Evolutionary conservation across 108 stramenopile species (phyloP), one percentile per base, ranked within the genome.

Genomic region (Fragilaria radians): DNA sequence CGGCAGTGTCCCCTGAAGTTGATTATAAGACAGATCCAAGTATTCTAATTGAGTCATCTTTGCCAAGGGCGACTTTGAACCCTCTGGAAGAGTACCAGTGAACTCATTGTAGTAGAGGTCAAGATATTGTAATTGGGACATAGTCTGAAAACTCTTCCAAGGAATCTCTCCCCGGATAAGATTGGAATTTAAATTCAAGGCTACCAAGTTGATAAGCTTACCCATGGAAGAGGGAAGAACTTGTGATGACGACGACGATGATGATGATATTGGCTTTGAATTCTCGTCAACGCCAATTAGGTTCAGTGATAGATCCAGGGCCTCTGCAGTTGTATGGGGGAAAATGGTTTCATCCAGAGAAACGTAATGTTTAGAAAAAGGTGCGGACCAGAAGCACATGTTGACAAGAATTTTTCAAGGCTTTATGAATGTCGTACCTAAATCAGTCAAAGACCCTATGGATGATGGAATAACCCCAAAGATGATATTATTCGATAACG

Each of bases 131-230:
- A 66, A 48, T n/a, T 49, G 23, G 4, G 14, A 34, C 57, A 66
- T 51, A 24, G 63, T 33, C 21, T 46, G 26, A 1, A 47, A 25
- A 52, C 75, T 32, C 19, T 62, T 63, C 1, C 57, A 48, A 28
- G 81, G 80, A 32, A 86, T 66, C 5, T 68, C 58, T 2, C 77
- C 82, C 2, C 70, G 58, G 19, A 85, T 5, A 53, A 69, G 24
- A 32, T 82, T 85, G 34, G 68, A 66, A 55, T 78, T 78, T 23
- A 65, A 48, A 72, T 72, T 71, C 4, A 83, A 61, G 26, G 70
- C 54, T 5, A 52, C 36, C 22, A 83, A 72, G 0, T 51, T 59
- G 19, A 57, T 30, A 49, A 76, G 34, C 22, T 51, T 26, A 5
- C 5, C 34, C 17, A 68, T 46, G 5, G 18, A 26, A 2, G 4